Percentiles rank a stretch among this genome's conserved stretches.
Evolutionary conservation across 1,284 basidiomycete genomes (phyloP).

Genomic region (Uromyces viciae-fabae): DNA sequence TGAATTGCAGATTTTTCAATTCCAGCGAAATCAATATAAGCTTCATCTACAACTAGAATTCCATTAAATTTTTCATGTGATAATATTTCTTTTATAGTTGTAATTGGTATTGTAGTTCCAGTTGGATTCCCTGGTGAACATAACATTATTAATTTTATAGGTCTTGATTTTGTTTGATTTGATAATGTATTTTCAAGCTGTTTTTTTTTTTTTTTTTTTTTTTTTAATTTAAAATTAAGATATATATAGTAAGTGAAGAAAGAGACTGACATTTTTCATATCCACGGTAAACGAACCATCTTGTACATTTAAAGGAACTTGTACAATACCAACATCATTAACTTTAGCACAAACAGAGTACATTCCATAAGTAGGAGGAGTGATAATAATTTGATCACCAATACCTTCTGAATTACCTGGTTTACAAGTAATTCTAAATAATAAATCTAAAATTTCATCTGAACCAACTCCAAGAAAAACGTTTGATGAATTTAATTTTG

Average conservation of each 20-base stretch:
- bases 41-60: slow-evolving; percentile 90
- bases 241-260: not conserved
- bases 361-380: slow-evolving; percentile 98
- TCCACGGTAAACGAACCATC: slow-evolving; percentile 72
- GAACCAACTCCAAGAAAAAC: slow-evolving; percentile 94
- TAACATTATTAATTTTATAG: slow-evolving; percentile 85
- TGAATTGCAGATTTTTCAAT: slow-evolving; percentile 63
- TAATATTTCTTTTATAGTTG: slow-evolving; percentile 68
- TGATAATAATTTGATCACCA: slow-evolving; percentile 72
- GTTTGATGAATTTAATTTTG: slow-evolving; percentile 61
- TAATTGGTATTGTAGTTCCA: slow-evolving; percentile 76
- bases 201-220: no score
- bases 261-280: slow-evolving; percentile 66
- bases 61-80: slow-evolving; percentile 81
- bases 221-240: not conserved
- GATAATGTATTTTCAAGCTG: slow-evolving; percentile 12
- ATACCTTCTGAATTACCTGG: slow-evolving; percentile 61
- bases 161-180: slow-evolving; percentile 49
- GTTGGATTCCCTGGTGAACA: slow-evolving; percentile 98
- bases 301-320: slow-evolving; percentile 72
- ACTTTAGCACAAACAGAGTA: slow-evolving; percentile 90
- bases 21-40: slow-evolving; percentile 89
- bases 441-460: slow-evolving; percentile 92
- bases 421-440: slow-evolving; percentile 81
- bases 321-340: slow-evolving; percentile 82